phyloP scores from a whole-genome alignment of 208 protist genomes.

The Crithidia acanthocephali region DNA sequence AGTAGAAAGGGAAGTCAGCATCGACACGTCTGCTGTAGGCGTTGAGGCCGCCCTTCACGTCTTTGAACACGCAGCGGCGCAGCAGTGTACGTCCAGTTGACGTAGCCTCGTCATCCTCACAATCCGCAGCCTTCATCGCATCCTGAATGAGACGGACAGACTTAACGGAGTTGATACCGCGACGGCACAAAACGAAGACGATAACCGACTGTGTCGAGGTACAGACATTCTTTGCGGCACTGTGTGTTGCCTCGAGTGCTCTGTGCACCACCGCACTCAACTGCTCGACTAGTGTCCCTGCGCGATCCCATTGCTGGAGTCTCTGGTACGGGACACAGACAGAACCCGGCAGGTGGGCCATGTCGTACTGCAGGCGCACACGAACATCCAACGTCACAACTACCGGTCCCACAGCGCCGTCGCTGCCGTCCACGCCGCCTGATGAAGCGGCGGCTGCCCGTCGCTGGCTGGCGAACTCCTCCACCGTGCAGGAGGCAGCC shows the following conservation, averaged over 20 bases:
- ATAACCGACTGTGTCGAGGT: neutral
- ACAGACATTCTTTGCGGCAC: neutral
- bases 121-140: neutral
- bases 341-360: constrained; percentile 70
- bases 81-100: constrained; percentile 5
- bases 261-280: constrained; percentile 13
- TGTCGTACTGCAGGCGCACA: constrained; percentile 71
- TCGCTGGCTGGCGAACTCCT: neutral
- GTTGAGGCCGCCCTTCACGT: constrained; percentile 89
- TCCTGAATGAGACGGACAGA: constrained; percentile 52
- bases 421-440: too few species aligned
- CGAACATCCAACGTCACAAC: constrained; percentile 72
- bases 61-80: constrained; percentile 35
- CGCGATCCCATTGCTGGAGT: constrained; percentile 54
- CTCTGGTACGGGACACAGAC: constrained; percentile 59
- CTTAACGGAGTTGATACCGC: constrained; percentile 71
- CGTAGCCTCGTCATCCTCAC: neutral
- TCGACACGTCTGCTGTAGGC: constrained; percentile 66
- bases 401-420: neutral
- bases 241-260: neutral
- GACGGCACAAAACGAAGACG: constrained; percentile 81
- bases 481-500: constrained; percentile 10
- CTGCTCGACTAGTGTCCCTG: constrained; percentile 5
- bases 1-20: constrained; percentile 76
- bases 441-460: neutral